These are phyloP conservation scores for Saksenaea oblongispora DNA, from an alignment of 371 early-diverging fungal genomes.

Conservation along the genomic window DNA sequence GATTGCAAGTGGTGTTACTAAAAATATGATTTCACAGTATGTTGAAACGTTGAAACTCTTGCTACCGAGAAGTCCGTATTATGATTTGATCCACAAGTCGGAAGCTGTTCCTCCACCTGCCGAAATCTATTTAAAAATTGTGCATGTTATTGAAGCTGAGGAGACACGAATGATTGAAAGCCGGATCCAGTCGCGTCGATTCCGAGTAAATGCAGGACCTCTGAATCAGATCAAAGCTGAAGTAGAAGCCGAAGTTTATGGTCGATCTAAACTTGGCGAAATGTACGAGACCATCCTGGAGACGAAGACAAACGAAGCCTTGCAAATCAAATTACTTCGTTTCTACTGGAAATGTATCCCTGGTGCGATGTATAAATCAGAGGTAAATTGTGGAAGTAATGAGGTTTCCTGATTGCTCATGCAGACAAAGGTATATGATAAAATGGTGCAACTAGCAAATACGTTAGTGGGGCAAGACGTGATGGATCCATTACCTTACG, in stretches of 20 bases:
- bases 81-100: conserved; percentile 44
- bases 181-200: conserved; percentile 69
- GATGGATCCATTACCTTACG: conserved; percentile 47
- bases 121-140: conserved; percentile 59
- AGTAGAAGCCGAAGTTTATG: conserved; percentile 63
- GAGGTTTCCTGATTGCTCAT: background rate
- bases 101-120: conserved; percentile 46
- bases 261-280: conserved; percentile 53
- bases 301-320: conserved; percentile 14
- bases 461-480: conserved; percentile 27
- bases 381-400: conserved; percentile 15
- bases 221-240: conserved; percentile 52
- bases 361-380: conserved; percentile 23
- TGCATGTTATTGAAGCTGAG: conserved; percentile 55
- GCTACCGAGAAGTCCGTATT: conserved; percentile 53
- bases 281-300: conserved; percentile 46
- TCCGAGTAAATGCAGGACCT: conserved; percentile 72
- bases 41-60: conserved; percentile 55
- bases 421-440: conserved; percentile 30
- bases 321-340: conserved; percentile 31
- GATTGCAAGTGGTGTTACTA: background rate
- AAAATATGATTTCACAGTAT: conserved; percentile 24
- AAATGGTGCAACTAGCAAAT: conserved; percentile 37
- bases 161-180: conserved; percentile 57
- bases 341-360: conserved; percentile 32